phyloP scores from a whole-genome alignment of 2,329 filamentous ascomycete genomes.

The Fusarium bactridioides region DNA sequence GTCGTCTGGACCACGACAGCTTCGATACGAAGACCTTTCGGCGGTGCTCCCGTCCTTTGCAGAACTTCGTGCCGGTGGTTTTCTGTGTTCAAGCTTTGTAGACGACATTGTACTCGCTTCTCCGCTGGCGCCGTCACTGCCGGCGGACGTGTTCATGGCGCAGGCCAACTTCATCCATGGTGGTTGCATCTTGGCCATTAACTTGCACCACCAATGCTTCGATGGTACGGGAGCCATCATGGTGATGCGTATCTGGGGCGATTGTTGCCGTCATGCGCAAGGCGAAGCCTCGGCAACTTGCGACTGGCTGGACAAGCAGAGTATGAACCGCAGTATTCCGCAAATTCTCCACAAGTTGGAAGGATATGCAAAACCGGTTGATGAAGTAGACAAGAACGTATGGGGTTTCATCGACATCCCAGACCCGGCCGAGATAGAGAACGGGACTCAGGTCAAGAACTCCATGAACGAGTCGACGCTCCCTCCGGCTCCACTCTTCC shows the following conservation, averaged over 20 bases:
- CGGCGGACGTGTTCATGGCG: background rate
- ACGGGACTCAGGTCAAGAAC: background rate
- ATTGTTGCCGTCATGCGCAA: background rate
- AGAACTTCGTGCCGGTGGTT: background rate
- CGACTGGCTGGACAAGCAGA: background rate
- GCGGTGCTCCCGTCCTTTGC: background rate
- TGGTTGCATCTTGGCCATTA: background rate
- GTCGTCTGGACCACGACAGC: background rate
- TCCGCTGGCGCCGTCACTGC: background rate
- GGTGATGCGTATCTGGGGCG: background rate
- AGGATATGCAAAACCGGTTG: fast-evolving
- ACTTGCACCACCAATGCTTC: background rate
- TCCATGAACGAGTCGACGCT: fast-evolving
- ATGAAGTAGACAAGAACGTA: background rate
- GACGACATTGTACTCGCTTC: background rate
- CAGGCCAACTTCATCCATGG: background rate
- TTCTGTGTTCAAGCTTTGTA: background rate
- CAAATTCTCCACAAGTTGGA: background rate
- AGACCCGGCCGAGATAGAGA: background rate
- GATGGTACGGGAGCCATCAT: background rate
- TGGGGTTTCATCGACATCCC: background rate
- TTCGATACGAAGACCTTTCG: background rate
- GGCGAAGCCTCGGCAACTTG: background rate
- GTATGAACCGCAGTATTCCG: background rate
- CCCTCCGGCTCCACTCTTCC: background rate